Base-by-base conservation (phyloP, 139 green algal genomes). In the Nannochloris sp. region DNA sequence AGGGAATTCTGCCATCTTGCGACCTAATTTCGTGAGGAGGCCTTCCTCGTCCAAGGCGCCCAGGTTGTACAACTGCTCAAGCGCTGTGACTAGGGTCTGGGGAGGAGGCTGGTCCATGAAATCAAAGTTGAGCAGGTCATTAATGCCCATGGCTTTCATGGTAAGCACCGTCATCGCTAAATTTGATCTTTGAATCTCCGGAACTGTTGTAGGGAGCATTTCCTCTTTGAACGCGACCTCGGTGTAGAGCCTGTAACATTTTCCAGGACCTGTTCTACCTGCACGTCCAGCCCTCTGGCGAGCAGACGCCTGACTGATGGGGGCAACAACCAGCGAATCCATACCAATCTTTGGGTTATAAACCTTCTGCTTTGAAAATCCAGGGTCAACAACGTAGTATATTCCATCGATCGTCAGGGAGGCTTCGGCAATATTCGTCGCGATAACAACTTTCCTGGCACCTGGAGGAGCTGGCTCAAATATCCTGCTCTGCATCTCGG, bases 1-100 rank as follows among this genome's bases (percentile, higher is more conserved):
- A 2, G 93, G 93, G 74, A 98, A 98, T 84, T 98, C 93, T 0
- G 93, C 93, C 93, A 98, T 98, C 72, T 97, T 97, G 56, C 93
- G 79, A 13, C 93, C 93, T 63, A 98, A 85, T 51, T 87, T 75
- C 25, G 92, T 98, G 10, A 98, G 84, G 80, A 98, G 72, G 25
- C 93, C 93, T 71, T 96, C 89, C 66, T 96, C 87, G 49, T 96
- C 91, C 28, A 96, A 77, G 6, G 91, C 92, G 3, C 86, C 89
- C 61, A 97, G 85, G 73, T 97, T 96, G 81, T 96, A 97, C 61
- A 98, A 82, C 79, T 92, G 79, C 74, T 97, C 89, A 65, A 97
- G 84, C 0, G 91, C 90, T 11, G 70, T 62, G 10, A 90, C 79
- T 10, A 95, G 81, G 1, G 86, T 93, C 53, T 37, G 82, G 76